A percentile compares a stretch with the other conserved stretches of the same genome.
phyloP scores from a whole-genome alignment of 108 stramenopile species.

The Halocafeteria seosinensis region DNA sequence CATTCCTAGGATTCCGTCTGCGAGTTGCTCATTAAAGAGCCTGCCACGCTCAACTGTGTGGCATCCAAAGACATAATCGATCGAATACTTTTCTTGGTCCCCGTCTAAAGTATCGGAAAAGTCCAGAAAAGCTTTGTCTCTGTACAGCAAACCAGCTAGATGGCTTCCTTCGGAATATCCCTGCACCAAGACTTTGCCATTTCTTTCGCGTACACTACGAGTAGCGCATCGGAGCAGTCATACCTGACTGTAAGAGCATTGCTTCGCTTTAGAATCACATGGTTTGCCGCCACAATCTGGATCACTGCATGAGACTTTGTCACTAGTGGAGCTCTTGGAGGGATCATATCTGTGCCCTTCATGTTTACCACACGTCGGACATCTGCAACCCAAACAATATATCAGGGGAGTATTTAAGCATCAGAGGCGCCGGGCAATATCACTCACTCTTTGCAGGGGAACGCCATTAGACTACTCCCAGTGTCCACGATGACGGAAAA shows the following conservation, averaged over 20 bases:
- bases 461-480: not conserved
- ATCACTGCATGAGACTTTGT: not conserved
- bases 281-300: not conserved
- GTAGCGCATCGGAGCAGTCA: too few relatives aligned
- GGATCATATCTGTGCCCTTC: not conserved
- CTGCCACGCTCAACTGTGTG: constrained; percentile 13
- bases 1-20: constrained; percentile 19
- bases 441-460: not conserved
- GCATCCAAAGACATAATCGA: constrained; percentile 9
- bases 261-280: not conserved
- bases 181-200: too few relatives aligned
- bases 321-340: not conserved
- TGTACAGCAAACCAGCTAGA: not conserved
- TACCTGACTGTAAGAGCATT: not conserved
- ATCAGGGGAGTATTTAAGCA: too few relatives aligned
- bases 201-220: too few relatives aligned
- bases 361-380: not conserved
- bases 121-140: not conserved
- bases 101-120: not conserved
- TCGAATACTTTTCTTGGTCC: not conserved
- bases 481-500: constrained; percentile 2
- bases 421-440: too few relatives aligned
- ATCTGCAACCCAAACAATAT: too few relatives aligned
- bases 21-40: constrained; percentile 10
- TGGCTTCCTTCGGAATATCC: not conserved